Evolutionary conservation across 208 protist genomes (phyloP).

Genomic region (Tritrichomonas musculus): DNA sequence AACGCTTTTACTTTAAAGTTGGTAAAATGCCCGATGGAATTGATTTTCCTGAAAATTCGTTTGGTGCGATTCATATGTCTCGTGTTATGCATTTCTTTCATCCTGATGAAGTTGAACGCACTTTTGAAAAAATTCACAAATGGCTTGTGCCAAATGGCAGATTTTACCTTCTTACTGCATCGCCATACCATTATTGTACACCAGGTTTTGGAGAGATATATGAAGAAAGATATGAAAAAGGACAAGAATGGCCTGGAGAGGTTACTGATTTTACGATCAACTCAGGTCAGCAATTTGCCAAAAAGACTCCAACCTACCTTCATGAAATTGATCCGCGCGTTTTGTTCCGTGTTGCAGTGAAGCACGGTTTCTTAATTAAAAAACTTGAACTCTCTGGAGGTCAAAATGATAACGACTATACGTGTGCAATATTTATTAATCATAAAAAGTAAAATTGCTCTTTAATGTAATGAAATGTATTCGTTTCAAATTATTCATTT

Average conservation of each 20-base stretch:
- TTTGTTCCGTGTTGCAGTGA: background rate
- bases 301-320: background rate
- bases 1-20: background rate
- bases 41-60: background rate
- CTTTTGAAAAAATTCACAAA: background rate
- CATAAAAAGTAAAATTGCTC: background rate
- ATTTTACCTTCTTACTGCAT: background rate
- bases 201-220: background rate
- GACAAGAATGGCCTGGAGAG: background rate
- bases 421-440: background rate
- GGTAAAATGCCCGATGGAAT: background rate
- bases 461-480: too few relatives aligned
- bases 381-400: background rate
- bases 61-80: slow-evolving; percentile 9
- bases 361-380: background rate
- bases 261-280: background rate
- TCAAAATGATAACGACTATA: background rate
- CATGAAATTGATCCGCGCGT: background rate
- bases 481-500: too few relatives aligned
- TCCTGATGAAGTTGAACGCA: background rate
- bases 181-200: background rate
- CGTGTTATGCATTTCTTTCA: slow-evolving; percentile 8
- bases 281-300: background rate
- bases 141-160: background rate
- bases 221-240: background rate